A percentile compares a stretch with the other conserved stretches of the same genome.
Conservation (phyloP, 73 alveolate genomes). For the Blepharisma stoltei region DNA sequence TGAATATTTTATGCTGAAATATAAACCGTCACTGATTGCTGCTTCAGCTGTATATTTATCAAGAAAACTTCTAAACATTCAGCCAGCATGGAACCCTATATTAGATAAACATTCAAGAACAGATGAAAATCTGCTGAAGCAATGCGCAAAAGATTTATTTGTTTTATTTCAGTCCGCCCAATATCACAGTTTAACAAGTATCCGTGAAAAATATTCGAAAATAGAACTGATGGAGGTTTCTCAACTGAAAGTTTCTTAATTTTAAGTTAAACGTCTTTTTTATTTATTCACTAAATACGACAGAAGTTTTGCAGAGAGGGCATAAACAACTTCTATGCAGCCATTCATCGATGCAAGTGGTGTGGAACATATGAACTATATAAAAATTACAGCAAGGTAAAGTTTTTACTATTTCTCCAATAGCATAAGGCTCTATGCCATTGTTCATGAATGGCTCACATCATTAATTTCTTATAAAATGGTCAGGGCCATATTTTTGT, state of each 20-base stretch:
- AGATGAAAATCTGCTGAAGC: not conserved
- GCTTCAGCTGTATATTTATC: constrained; percentile 66
- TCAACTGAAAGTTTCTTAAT: constrained; percentile 34
- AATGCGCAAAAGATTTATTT: constrained; percentile 17
- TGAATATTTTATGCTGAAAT: constrained; percentile 70
- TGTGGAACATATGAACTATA: constrained; percentile 37
- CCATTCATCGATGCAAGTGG: constrained; percentile 65
- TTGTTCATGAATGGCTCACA: too few relatives aligned
- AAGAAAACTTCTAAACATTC: not conserved
- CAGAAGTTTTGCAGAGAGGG: constrained; percentile 43
- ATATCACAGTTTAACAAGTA: constrained; percentile 41
- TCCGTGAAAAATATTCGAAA: constrained; percentile 55
- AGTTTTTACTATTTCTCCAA: constrained; percentile 36
- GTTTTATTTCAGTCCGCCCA: not conserved
- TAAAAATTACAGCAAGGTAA: constrained; percentile 35
- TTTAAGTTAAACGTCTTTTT: too few relatives aligned
- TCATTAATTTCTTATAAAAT: too few relatives aligned
- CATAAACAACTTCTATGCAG: constrained; percentile 35
- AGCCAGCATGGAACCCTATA: not conserved
- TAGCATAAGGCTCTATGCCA: constrained; percentile 21
- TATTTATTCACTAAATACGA: not conserved
- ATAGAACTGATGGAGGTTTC: constrained; percentile 50
- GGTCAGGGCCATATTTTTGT: too few relatives aligned
- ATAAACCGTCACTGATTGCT: constrained; percentile 58
- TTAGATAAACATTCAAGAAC: not conserved